A percentile compares a stretch with the other conserved stretches of the same genome.
Conservation (phyloP, 2,329 filamentous ascomycete species). For the Pyrenochaeta sp. region DNA sequence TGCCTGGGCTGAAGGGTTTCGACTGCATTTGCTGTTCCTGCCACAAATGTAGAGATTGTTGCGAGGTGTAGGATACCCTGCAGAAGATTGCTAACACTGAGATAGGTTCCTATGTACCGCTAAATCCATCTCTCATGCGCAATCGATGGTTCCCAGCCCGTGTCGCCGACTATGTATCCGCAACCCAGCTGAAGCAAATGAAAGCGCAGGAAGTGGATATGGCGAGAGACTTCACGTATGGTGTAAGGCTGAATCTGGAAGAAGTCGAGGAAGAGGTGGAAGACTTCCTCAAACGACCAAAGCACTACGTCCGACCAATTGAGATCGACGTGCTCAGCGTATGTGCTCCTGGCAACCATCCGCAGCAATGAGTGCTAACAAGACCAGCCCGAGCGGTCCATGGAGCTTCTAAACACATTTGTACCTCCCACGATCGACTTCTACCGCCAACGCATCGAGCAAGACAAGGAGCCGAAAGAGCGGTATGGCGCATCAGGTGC, state of each 20-base stretch:
- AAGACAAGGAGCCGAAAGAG: constrained; percentile 39
- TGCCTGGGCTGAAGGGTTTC: neutral
- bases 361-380: constrained; percentile 27
- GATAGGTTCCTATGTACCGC: constrained; percentile 61
- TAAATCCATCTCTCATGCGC: constrained; percentile 63
- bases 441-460: constrained; percentile 55
- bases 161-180: constrained; percentile 62
- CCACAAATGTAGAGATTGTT: neutral
- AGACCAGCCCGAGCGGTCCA: constrained; percentile 52
- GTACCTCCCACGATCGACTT: constrained; percentile 59
- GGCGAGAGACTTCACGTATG: constrained; percentile 59
- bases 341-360: constrained; percentile 15
- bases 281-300: constrained; percentile 21
- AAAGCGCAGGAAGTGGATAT: constrained; percentile 55
- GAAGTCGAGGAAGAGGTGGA: constrained; percentile 37
- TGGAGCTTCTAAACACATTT: constrained; percentile 58
- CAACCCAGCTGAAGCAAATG: constrained; percentile 55
- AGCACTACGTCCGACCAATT: constrained; percentile 47
- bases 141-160: constrained; percentile 62
- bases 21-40: neutral
- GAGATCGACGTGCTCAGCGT: constrained; percentile 53
- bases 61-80: neutral
- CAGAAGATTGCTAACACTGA: constrained; percentile 24
- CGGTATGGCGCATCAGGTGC: constrained; percentile 47
- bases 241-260: constrained; percentile 39